phyloP scores from a whole-genome alignment of 441 rosid species.

The Gossypium laxum region DNA sequence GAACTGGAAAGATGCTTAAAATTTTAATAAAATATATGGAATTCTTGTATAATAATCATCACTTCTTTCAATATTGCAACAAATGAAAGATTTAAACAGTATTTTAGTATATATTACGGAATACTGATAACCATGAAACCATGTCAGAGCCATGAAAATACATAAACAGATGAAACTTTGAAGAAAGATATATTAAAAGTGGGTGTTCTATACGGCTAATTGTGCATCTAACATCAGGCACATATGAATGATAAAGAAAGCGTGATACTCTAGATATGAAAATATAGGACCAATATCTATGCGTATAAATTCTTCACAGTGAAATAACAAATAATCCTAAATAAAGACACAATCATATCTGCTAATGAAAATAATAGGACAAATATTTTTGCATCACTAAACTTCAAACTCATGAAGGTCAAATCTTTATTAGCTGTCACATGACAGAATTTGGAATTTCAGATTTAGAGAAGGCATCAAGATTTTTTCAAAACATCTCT shows the following conservation, averaged over 20 bases:
- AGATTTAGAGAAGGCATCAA: not conserved
- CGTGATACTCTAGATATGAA: not conserved
- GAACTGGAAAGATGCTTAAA: not conserved
- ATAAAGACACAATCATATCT: not conserved
- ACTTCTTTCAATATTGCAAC: not conserved
- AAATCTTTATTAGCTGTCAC: not conserved
- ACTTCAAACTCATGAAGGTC: conserved; percentile 1
- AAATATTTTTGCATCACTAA: not conserved
- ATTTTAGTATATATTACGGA: not conserved
- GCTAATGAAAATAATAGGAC: not conserved
- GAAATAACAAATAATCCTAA: not conserved
- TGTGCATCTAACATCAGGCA: not conserved
- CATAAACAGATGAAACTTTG: not conserved
- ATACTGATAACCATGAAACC: not conserved
- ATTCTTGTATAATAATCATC: not conserved
- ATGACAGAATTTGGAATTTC: not conserved
- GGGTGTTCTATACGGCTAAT: not conserved
- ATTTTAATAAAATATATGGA: not conserved
- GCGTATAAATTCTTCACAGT: not conserved
- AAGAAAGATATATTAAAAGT: not conserved
- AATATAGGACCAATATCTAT: not conserved
- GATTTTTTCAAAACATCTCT: not conserved
- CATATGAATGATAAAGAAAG: not conserved
- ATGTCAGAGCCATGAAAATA: not conserved
- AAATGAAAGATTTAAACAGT: not conserved